Percentiles rank a stretch among this genome's conserved stretches.
Evolutionary conservation across 495 filamentous ascomycete species (phyloP).

Genomic region (Aspergillus saccharolyticus): DNA sequence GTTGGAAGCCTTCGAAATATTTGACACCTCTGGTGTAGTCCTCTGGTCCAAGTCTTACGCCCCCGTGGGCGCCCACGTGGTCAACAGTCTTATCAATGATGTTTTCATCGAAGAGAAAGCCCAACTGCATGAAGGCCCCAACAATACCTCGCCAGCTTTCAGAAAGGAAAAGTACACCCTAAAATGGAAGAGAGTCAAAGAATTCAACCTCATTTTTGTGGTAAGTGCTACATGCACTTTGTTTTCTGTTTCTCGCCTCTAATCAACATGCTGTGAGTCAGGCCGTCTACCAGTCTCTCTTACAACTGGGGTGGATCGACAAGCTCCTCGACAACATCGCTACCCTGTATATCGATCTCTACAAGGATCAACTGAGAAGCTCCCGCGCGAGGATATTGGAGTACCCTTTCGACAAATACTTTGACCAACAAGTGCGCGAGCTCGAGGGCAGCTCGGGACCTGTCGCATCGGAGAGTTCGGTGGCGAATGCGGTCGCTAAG

Average conservation of each 20-base stretch:
- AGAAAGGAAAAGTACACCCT: slow-evolving; percentile 91
- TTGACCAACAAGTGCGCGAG: slow-evolving; percentile 84
- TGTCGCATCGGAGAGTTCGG: slow-evolving; percentile 28
- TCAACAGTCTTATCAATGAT: slow-evolving; percentile 93
- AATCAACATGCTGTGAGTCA: slow-evolving; percentile 31
- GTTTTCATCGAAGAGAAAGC: slow-evolving; percentile 95
- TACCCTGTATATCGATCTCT: slow-evolving; percentile 81
- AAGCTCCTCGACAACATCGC: slow-evolving; percentile 92
- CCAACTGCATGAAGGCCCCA: slow-evolving; percentile 46
- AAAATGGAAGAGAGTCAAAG: slow-evolving; percentile 89
- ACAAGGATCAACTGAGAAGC: slow-evolving; percentile 79
- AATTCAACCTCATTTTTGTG: slow-evolving; percentile 91
- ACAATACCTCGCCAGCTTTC: slow-evolving; percentile 53
- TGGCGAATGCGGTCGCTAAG: slow-evolving; percentile 28
- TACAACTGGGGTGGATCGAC: slow-evolving; percentile 96
- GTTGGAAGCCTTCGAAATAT: slow-evolving; percentile 93
- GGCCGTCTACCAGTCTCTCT: slow-evolving; percentile 93
- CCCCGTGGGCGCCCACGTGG: slow-evolving; percentile 69
- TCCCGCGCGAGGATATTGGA: slow-evolving; percentile 71
- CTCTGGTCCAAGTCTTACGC: slow-evolving; percentile 90
- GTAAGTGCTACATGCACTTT: slow-evolving; percentile 45
- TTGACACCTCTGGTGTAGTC: slow-evolving; percentile 93
- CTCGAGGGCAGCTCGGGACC: slow-evolving; percentile 58
- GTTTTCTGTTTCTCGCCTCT: slow-evolving; percentile 17
- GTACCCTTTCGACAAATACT: slow-evolving; percentile 82